Evolutionary conservation across 306 rosid species (phyloP), one percentile per base, ranked within the genome.

Genomic region (Vigna unguiculata): DNA sequence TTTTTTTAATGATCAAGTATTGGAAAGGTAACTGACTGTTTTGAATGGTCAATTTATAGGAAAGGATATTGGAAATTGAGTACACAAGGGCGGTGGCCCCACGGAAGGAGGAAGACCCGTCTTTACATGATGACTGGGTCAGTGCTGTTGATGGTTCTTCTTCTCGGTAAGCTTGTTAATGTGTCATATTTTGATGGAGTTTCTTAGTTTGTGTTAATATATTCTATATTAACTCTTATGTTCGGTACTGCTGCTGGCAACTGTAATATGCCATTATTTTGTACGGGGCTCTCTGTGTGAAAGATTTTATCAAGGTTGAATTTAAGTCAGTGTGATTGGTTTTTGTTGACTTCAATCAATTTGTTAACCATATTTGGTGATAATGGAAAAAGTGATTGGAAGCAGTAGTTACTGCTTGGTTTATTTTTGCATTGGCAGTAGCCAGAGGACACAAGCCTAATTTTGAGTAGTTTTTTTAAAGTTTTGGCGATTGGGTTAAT

Each of bases 41-140:
- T 47, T 71, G 48, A 51, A 47, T 57, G 61, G 54, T 67, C 57
- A 55, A 70, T 76, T 40, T 82, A 2, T 86, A 94, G 98, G 98
- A 95, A 77, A 89, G 82, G 55, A 73, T 77, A 75, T 81, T 95
- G 91, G 99, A 95, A 80, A 88, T 92, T 12, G 96, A 92, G 80
- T 95, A 90, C 77, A 75, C 86, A 40, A 83, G 86, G 84, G 92
- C 85, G 16, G 91, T 92, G 24, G 93, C 87, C 51, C 99, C 99
- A 5, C 86, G 97, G 17, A 90, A 81, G 83, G 92, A 92, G 80
- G 97, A 90, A 80, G 93, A 87, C 64, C 97, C 97, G 72, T 88
- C 89, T 69, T 74, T 88, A 28, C 99, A 95, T 32, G 90, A 92
- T 86, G 99, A 95, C 41, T 95, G 99, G 97, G 99, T 95, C 82